phyloP scores from a whole-genome alignment of 1,284 basidiomycete species.

The Agaricales sp. region DNA sequence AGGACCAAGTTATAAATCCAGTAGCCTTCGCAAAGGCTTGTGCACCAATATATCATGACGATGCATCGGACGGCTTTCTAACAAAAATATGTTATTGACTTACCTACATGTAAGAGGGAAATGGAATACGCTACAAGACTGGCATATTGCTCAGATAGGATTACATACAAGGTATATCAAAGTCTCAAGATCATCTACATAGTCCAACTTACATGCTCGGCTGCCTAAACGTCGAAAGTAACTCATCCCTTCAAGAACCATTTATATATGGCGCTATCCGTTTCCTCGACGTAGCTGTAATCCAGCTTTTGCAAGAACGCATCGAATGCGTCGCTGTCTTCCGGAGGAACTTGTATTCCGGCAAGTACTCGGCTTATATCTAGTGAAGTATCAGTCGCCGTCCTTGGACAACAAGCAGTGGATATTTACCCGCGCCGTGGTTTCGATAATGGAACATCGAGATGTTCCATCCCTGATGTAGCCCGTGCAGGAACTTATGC shows the following conservation, averaged over 20 bases:
- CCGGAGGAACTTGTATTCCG: conserved; percentile 83
- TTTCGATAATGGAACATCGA: conserved; percentile 97
- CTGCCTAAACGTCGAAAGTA: too few relatives aligned
- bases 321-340: conserved; percentile 58
- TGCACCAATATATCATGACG: too few relatives aligned
- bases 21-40: too few relatives aligned
- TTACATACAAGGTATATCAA: too few relatives aligned
- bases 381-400: conserved; percentile 19
- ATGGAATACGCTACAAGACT: too few relatives aligned
- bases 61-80: too few relatives aligned
- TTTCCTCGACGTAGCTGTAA: conserved; percentile 91
- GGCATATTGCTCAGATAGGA: too few relatives aligned
- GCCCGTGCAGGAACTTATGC: conserved; percentile 76
- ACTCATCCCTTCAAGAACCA: conserved; percentile 49
- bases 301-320: conserved; percentile 71
- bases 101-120: too few relatives aligned
- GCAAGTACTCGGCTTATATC: conserved; percentile 89
- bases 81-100: too few relatives aligned
- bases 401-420: conserved; percentile 4
- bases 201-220: too few relatives aligned
- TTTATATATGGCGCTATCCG: conserved; percentile 79
- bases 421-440: conserved; percentile 78
- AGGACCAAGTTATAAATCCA: too few relatives aligned
- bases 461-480: conserved; percentile 89
- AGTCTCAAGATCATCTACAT: too few relatives aligned